Evolutionary conservation across 2,329 filamentous ascomycete genomes (phyloP), one percentile per base, ranked within the genome.

Genomic region (Bipolaris sorokiniana): DNA sequence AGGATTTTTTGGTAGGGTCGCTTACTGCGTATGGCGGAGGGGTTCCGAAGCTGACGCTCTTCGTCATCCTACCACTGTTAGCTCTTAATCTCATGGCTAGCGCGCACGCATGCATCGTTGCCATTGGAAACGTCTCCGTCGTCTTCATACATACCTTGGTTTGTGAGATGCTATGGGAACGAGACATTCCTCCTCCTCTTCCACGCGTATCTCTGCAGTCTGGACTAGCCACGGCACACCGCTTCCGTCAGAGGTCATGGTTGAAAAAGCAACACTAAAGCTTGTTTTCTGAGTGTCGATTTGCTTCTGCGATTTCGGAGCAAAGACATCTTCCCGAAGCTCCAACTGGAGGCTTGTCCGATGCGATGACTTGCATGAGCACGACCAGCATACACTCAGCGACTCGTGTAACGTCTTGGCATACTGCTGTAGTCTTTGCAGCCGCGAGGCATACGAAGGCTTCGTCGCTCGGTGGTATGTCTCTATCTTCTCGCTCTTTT

Each of bases 401-500:
- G 69, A 68, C 0, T 64, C 58, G 37, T 77, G 75, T 5, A 77
- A 42, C 11, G 54, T 70, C 45, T 68, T 68, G 9, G 74, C 75
- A 34, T 75, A 75, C 3, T 61, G 61, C 47, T 77, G 74, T 22
- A 77, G 67, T 7, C 66, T 69, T 41, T 75, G 73, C 31, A 77
- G 50, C 7, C 68, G 66, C 26, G 56, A 64, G 10, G 71, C 72
- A 45, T 75, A 73, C 0, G 72, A 73, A 10, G 73, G 73, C 49
- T 76, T 76, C 3, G 65, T 66, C 5, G 65, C 55, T 51, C 71
- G 76, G 20, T 73, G 69, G 49, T 67, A 69, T 0, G 69, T 72
- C 36, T 77, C 73, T 3, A 77, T 69, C 59, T 70, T 76, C 50
- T 76, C 74, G 20, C 70, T 75, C 45, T 72, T 71, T 28, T 76